Percentiles rank a stretch among this genome's conserved stretches.
These are phyloP conservation scores for Apiospora kogelbergensis DNA, from an alignment of 2,329 filamentous ascomycete species.

Conservation along the genomic window DNA sequence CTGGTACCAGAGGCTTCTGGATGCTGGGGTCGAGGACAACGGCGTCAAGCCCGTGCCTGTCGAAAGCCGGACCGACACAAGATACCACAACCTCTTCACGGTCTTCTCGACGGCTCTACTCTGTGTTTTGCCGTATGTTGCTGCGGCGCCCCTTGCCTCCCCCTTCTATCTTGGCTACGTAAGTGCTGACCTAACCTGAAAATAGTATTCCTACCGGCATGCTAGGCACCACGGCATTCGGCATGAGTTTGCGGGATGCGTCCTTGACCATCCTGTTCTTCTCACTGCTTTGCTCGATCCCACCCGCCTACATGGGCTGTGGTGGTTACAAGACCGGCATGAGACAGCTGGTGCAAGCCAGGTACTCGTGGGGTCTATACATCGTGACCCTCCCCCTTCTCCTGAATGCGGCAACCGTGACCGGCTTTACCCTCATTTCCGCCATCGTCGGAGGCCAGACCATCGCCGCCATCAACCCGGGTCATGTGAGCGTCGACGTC, in stretches of 20 bases:
- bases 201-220: slow-evolving; percentile 57
- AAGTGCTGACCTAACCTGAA: background rate
- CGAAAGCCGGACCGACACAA: slow-evolving; percentile 52
- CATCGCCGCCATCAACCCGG: slow-evolving; percentile 46
- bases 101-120: slow-evolving; percentile 60
- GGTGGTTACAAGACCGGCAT: slow-evolving; percentile 57
- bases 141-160: slow-evolving; percentile 13
- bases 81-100: slow-evolving; percentile 57
- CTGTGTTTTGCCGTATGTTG: slow-evolving; percentile 58
- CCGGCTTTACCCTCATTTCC: slow-evolving; percentile 58
- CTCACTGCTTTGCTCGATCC: slow-evolving; percentile 50
- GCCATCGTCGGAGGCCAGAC: slow-evolving; percentile 56
- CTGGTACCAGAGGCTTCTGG: slow-evolving; percentile 44
- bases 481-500: slow-evolving; percentile 44
- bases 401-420: slow-evolving; percentile 57
- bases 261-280: slow-evolving; percentile 62
- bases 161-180: background rate
- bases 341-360: slow-evolving; percentile 60
- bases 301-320: slow-evolving; percentile 55
- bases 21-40: slow-evolving; percentile 50
- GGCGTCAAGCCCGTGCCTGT: slow-evolving; percentile 57
- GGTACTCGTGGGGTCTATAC: slow-evolving; percentile 60
- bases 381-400: slow-evolving; percentile 51
- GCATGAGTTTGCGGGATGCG: slow-evolving; percentile 54
- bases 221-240: slow-evolving; percentile 53